A percentile compares a stretch with the other conserved stretches of the same genome.
These are phyloP conservation scores for Diaporthe aspalathi DNA, from an alignment of 2,329 filamentous ascomycete species.

Conservation along the genomic window DNA sequence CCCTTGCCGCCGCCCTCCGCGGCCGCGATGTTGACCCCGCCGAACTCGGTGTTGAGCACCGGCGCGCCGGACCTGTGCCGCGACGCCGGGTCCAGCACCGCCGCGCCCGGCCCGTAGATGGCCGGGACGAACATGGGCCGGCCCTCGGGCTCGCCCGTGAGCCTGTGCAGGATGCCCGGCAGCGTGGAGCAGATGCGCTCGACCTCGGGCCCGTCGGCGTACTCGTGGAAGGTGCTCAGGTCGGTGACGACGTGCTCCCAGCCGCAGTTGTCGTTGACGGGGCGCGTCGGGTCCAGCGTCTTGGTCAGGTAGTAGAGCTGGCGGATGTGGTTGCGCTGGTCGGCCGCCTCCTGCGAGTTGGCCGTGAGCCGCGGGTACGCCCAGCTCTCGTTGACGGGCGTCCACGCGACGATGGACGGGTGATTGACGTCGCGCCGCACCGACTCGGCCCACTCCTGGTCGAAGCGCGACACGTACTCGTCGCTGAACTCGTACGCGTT, in stretches of 20 bases:
- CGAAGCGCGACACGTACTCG: conserved; percentile 69
- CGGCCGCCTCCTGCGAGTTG: conserved; percentile 63
- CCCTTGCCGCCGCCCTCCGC: conserved; percentile 53
- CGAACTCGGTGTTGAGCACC: conserved; percentile 75
- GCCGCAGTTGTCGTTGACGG: conserved; percentile 78
- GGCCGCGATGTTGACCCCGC: conserved; percentile 73
- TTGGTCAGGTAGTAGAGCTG: conserved; percentile 73
- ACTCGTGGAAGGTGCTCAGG: conserved; percentile 76
- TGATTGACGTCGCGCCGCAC: conserved; percentile 75
- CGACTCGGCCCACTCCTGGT: conserved; percentile 72
- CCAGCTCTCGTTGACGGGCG: conserved; percentile 73
- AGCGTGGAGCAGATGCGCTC: conserved; percentile 64
- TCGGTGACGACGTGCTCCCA: conserved; percentile 77
- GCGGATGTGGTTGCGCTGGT: conserved; percentile 73
- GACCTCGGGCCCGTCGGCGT: conserved; percentile 68
- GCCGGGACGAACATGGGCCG: conserved; percentile 66
- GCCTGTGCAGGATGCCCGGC: conserved; percentile 59
- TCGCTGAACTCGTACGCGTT: conserved; percentile 72
- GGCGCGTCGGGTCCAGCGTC: conserved; percentile 70
- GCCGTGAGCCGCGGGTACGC: conserved; percentile 69
- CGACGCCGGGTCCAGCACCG: conserved; percentile 57
- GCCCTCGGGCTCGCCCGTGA: conserved; percentile 57
- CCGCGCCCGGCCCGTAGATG: conserved; percentile 46
- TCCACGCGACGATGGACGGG: conserved; percentile 74
- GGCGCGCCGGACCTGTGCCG: conserved; percentile 66